Evolutionary conservation across 148 eudicot species (phyloP).

Genomic region (Beta vulgaris): DNA sequence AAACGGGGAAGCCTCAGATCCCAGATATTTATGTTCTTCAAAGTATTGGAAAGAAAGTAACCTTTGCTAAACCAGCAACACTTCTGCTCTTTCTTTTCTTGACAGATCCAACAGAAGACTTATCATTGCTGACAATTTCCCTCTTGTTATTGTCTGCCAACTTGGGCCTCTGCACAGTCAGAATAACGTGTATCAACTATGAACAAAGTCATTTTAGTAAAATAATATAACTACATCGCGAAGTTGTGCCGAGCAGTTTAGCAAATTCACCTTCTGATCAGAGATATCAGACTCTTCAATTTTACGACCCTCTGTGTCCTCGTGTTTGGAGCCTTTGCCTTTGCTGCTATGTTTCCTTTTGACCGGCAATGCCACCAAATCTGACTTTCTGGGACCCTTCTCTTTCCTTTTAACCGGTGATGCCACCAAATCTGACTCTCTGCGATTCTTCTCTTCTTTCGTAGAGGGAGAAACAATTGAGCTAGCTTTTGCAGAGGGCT

Average conservation of each 20-base stretch:
- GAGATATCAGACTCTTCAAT: constrained; percentile 31
- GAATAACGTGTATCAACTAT: neutral
- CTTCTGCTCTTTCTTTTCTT: constrained; percentile 64
- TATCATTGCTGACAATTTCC: constrained; percentile 32
- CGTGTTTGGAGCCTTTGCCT: constrained; percentile 38
- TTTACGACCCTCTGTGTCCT: constrained; percentile 30
- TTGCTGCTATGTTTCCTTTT: constrained; percentile 42
- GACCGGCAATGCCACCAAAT: constrained; percentile 42
- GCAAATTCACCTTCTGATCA: constrained; percentile 45
- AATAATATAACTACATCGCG: neutral
- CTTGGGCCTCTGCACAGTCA: constrained; percentile 39
- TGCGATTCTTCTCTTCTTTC: constrained; percentile 42
- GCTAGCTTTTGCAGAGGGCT: constrained; percentile 29
- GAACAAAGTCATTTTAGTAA: constrained; percentile 5
- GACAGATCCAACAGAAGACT: constrained; percentile 37
- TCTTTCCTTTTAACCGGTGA: constrained; percentile 48
- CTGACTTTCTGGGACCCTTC: constrained; percentile 39
- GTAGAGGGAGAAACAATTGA: constrained; percentile 33
- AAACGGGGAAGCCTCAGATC: no score
- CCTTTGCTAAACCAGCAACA: constrained; percentile 71
- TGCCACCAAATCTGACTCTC: constrained; percentile 42
- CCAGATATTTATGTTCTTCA: no score
- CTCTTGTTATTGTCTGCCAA: constrained; percentile 29
- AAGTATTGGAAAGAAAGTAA: no score
- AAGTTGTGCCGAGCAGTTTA: constrained; percentile 15